These are phyloP conservation scores for Debaryomycetaceae sp. DNA, from an alignment of 1,139 yeast genomes.

Conservation along the genomic window DNA sequence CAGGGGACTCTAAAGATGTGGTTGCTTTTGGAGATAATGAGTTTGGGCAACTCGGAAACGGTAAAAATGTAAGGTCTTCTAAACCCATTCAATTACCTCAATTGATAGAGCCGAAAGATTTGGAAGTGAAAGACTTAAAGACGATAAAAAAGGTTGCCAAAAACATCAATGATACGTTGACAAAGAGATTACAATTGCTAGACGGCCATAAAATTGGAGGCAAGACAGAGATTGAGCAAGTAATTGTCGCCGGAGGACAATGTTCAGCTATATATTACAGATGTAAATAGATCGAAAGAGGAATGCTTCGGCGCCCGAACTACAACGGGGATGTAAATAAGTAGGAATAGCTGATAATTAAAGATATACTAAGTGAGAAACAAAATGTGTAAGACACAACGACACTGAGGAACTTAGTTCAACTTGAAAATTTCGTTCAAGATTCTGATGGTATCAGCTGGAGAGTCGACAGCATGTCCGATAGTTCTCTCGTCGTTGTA, in stretches of 20 bases:
- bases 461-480: slow-evolving; percentile 89
- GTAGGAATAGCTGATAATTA: too few species aligned
- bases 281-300: slow-evolving; percentile 11
- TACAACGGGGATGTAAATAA: neutral
- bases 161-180: slow-evolving; percentile 32
- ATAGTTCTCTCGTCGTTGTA: slow-evolving; percentile 87
- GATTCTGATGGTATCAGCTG: slow-evolving; percentile 82
- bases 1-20: slow-evolving; percentile 49
- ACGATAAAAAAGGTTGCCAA: slow-evolving; percentile 21
- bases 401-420: slow-evolving; percentile 15
- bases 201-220: slow-evolving; percentile 21
- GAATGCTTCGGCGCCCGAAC: neutral
- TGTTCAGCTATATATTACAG: slow-evolving; percentile 64
- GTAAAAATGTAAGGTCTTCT: slow-evolving; percentile 59
- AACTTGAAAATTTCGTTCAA: slow-evolving; percentile 75
- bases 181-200: slow-evolving; percentile 45
- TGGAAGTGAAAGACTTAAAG: slow-evolving; percentile 9
- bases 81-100: slow-evolving; percentile 56
- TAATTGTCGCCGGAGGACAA: slow-evolving; percentile 58
- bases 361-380: too few species aligned
- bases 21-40: slow-evolving; percentile 83
- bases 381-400: too few species aligned
- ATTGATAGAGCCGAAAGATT: slow-evolving; percentile 53
- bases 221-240: slow-evolving; percentile 44
- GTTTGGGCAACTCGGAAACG: slow-evolving; percentile 81